A percentile compares a stretch with the other conserved stretches of the same genome.
phyloP scores from a whole-genome alignment of 139 green algal species.

The Spirogloea muscicola region DNA sequence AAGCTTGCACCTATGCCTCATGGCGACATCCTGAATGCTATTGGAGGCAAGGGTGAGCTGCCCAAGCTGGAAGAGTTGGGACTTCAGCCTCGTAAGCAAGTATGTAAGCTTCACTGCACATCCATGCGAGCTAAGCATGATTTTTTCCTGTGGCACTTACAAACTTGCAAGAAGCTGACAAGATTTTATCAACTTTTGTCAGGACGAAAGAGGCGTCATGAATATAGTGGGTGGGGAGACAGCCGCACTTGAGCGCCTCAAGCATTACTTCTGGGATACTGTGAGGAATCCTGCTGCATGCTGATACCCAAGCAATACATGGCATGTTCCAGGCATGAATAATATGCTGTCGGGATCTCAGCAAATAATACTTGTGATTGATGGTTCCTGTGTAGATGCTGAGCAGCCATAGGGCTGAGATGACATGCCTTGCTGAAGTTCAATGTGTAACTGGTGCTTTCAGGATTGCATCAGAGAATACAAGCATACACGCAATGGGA shows the following conservation, averaged over 20 bases:
- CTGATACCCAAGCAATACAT: neutral
- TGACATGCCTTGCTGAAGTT: neutral
- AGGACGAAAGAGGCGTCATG: conserved; percentile 61
- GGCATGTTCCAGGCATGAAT: too few relatives aligned
- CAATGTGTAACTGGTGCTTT: neutral
- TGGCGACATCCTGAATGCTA: neutral
- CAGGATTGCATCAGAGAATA: conserved; percentile 49
- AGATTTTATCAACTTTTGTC: neutral
- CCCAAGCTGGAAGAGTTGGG: conserved; percentile 6
- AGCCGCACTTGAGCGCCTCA: conserved; percentile 74
- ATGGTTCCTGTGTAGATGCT: neutral
- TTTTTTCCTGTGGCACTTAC: neutral
- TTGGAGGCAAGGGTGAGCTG: conserved; percentile 4
- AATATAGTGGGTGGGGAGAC: conserved; percentile 86
- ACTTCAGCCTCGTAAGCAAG: conserved; percentile 1
- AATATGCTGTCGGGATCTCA: neutral
- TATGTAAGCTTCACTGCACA: neutral
- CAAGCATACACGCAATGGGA: conserved; percentile 83
- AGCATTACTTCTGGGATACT: conserved; percentile 91
- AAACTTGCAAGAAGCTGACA: neutral
- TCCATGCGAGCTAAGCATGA: neutral
- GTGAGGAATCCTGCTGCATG: conserved; percentile 11
- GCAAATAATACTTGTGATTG: neutral
- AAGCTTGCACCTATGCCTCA: conserved; percentile 10
- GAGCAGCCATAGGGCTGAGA: neutral